Conservation (phyloP, 1,284 basidiomycete genomes). For the Cutaneotrichosporon spelunceum region DNA sequence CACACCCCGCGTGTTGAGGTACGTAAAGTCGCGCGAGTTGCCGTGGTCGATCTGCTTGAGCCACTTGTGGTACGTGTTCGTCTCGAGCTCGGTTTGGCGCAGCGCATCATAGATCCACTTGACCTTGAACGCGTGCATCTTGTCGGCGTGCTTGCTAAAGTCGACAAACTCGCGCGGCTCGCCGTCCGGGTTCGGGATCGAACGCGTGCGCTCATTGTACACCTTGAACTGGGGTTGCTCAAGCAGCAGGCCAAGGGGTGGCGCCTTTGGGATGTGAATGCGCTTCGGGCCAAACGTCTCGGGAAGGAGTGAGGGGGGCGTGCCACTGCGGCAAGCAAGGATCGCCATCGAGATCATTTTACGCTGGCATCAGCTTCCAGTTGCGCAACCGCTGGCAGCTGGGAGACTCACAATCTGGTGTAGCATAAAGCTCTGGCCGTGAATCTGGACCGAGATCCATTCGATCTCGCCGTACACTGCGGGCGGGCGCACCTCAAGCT, state of each 20-base stretch:
- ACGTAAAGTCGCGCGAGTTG: conserved; percentile 29
- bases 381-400: background rate
- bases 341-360: conserved; percentile 95
- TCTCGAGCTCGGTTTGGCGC: conserved; percentile 74
- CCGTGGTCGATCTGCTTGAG: conserved; percentile 45
- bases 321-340: conserved; percentile 69
- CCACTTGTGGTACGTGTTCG: conserved; percentile 60
- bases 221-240: conserved; percentile 76
- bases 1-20: conserved; percentile 58
- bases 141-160: conserved; percentile 63
- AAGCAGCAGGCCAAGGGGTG: conserved; percentile 88
- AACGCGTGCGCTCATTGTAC: conserved; percentile 56
- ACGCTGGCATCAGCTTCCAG: conserved; percentile 59
- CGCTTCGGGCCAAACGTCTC: conserved; percentile 62
- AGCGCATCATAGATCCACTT: conserved; percentile 78
- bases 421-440: conserved; percentile 98
- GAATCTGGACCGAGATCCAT: conserved; percentile 90
- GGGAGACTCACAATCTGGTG: conserved; percentile 66
- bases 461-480: conserved; percentile 84
- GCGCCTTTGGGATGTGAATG: conserved; percentile 92
- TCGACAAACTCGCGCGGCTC: conserved; percentile 56
- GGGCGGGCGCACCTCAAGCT: conserved; percentile 74
- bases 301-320: conserved; percentile 67
- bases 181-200: conserved; percentile 16
- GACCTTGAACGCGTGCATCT: conserved; percentile 76